These are phyloP conservation scores for Nigrograna mackinnonii DNA, from an alignment of 2,329 filamentous ascomycete genomes.

Conservation along the genomic window DNA sequence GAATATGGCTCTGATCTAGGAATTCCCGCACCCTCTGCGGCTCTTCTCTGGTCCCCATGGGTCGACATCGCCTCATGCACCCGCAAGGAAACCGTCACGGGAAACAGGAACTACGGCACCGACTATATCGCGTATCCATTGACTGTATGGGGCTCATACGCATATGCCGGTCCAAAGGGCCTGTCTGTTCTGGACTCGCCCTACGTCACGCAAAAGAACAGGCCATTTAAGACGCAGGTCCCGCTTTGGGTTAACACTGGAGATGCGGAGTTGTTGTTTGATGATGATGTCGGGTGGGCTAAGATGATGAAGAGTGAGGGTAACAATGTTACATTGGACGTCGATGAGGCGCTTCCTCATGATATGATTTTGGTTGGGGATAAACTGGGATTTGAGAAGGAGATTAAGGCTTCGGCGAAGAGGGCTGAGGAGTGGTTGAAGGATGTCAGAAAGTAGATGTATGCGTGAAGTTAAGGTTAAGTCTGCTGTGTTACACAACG, in stretches of 20 bases:
- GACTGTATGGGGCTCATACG: conserved; percentile 46
- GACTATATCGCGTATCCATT: conserved; percentile 49
- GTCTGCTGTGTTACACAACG: no score
- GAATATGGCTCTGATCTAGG: conserved; percentile 41
- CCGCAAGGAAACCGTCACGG: conserved; percentile 27
- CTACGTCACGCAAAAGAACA: conserved; percentile 43
- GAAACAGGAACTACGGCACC: conserved; percentile 37
- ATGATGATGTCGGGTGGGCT: conserved; percentile 43
- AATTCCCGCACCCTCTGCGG: conserved; percentile 42
- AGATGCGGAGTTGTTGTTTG: conserved; percentile 46
- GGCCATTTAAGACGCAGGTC: conserved; percentile 43
- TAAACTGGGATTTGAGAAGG: conserved; percentile 47
- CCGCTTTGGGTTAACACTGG: conserved; percentile 49
- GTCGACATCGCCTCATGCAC: conserved; percentile 42
- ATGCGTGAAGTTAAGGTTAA: no score
- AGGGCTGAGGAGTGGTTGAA: conserved; percentile 43
- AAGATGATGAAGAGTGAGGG: conserved; percentile 43
- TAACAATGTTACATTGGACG: conserved; percentile 46
- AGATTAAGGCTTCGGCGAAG: conserved; percentile 36
- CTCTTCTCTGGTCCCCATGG: conserved; percentile 46
- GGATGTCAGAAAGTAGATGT: conserved; percentile 10
- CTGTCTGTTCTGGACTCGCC: conserved; percentile 19
- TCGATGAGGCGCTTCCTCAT: conserved; percentile 48
- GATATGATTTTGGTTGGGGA: conserved; percentile 50
- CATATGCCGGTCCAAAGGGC: conserved; percentile 33